Conservation (phyloP, 352 stramenopile genomes). For the Phytophthora niederhauseri region DNA sequence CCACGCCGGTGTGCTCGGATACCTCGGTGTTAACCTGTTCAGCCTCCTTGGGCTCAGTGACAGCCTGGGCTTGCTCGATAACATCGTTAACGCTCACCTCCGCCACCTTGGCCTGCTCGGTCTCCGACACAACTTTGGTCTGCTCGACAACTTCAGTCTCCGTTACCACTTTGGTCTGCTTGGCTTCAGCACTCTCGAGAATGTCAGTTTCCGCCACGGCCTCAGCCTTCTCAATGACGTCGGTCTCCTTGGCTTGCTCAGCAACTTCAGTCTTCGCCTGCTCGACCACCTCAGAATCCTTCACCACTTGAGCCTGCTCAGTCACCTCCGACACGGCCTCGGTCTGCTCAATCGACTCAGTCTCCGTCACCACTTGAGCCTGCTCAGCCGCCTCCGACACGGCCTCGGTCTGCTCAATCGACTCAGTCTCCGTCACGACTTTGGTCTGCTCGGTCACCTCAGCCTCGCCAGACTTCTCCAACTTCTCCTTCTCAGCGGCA, state of each 20-base stretch:
- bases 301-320: too few species aligned
- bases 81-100: neutral
- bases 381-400: neutral
- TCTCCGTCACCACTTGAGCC: neutral
- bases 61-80: neutral
- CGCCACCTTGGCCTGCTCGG: neutral
- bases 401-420: neutral
- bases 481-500: conserved; percentile 21
- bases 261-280: too few species aligned
- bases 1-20: neutral
- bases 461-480: conserved; percentile 5
- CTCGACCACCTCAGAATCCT: too few species aligned
- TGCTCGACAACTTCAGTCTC: neutral
- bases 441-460: neutral
- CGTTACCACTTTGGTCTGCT: neutral
- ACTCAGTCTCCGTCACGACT: neutral
- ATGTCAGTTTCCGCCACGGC: neutral
- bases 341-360: neutral
- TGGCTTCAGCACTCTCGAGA: too few species aligned
- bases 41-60: neutral
- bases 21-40: neutral
- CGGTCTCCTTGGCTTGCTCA: too few species aligned
- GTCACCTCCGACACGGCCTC: neutral
- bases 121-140: neutral
- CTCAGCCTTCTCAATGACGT: conserved; percentile 1